These are phyloP conservation scores for Moricandia moricandioides DNA, from an alignment of 345 rosid genomes.

Conservation along the genomic window DNA sequence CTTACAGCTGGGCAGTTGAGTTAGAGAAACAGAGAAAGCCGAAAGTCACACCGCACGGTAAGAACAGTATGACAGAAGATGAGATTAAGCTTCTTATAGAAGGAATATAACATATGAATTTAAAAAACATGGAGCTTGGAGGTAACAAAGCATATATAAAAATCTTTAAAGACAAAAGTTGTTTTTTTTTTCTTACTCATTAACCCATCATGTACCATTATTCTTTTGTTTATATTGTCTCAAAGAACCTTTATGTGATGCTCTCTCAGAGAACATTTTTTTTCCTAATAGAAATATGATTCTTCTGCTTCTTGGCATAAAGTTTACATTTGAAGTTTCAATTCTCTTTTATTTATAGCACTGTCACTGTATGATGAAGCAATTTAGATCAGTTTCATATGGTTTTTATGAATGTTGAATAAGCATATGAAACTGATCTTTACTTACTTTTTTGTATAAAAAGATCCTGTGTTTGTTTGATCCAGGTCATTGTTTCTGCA, in stretches of 20 bases:
- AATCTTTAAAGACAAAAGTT: not conserved
- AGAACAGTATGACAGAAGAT: constrained; percentile 77
- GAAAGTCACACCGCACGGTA: constrained; percentile 44
- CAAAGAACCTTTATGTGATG: constrained; percentile 14
- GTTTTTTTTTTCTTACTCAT: not conserved
- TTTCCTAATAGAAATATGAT: constrained; percentile 10
- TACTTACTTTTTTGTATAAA: not conserved
- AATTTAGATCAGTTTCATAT: not conserved
- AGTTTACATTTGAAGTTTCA: not conserved
- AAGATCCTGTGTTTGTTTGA: not conserved
- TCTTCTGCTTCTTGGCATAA: constrained; percentile 1
- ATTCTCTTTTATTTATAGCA: not conserved
- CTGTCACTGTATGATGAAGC: not conserved
- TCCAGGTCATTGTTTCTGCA: not conserved
- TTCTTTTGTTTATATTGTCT: not conserved
- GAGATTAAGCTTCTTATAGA: constrained; percentile 71
- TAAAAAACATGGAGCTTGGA: constrained; percentile 68
- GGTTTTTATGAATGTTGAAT: not conserved
- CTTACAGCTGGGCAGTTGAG: constrained; percentile 92
- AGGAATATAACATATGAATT: constrained; percentile 47
- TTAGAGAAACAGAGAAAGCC: constrained; percentile 52
- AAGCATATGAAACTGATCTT: not conserved
- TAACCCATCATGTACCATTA: not conserved
- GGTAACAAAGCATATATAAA: constrained; percentile 47
- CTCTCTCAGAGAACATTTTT: constrained; percentile 17